These are phyloP conservation scores for Podospora tetraspora DNA, from an alignment of 495 filamentous ascomycete species.

Conservation along the genomic window DNA sequence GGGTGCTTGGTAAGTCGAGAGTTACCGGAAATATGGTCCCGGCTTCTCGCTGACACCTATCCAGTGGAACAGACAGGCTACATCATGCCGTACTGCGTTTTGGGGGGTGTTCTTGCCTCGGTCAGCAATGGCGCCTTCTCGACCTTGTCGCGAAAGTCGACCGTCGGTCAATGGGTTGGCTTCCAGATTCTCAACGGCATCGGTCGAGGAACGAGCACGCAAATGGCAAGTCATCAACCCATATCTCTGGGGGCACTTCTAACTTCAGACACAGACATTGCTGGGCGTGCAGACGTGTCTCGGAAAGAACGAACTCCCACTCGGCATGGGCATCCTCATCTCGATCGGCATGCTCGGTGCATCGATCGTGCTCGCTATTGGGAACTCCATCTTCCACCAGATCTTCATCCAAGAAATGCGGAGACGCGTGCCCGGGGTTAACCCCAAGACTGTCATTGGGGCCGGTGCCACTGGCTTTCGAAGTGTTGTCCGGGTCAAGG, in stretches of 20 bases:
- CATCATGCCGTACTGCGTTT: slow-evolving; percentile 55
- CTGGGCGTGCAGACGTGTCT: slow-evolving; percentile 46
- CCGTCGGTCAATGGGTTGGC: slow-evolving; percentile 48
- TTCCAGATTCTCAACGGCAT: slow-evolving; percentile 63
- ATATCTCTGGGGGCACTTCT: background rate
- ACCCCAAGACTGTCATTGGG: slow-evolving; percentile 17
- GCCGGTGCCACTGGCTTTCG: slow-evolving; percentile 48
- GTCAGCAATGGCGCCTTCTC: slow-evolving; percentile 57
- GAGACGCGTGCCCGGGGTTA: slow-evolving; percentile 20
- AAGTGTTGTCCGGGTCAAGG: slow-evolving; percentile 9
- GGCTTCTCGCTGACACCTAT: slow-evolving; percentile 29
- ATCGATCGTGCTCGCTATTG: slow-evolving; percentile 54
- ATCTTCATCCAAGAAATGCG: slow-evolving; percentile 42
- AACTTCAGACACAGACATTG: slow-evolving; percentile 49
- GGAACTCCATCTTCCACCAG: slow-evolving; percentile 55
- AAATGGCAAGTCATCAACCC: slow-evolving; percentile 28
- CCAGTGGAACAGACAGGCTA: slow-evolving; percentile 44
- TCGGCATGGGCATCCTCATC: slow-evolving; percentile 55
- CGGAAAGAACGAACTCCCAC: slow-evolving; percentile 47
- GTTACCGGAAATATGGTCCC: slow-evolving; percentile 14
- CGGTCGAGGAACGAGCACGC: slow-evolving; percentile 60
- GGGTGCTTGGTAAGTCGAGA: slow-evolving; percentile 35
- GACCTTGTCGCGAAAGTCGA: slow-evolving; percentile 47
- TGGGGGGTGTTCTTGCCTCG: slow-evolving; percentile 45
- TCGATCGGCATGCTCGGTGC: slow-evolving; percentile 58